Evolutionary conservation across 2,329 filamentous ascomycete species (phyloP).

Genomic region (Nemania bipapillata): DNA sequence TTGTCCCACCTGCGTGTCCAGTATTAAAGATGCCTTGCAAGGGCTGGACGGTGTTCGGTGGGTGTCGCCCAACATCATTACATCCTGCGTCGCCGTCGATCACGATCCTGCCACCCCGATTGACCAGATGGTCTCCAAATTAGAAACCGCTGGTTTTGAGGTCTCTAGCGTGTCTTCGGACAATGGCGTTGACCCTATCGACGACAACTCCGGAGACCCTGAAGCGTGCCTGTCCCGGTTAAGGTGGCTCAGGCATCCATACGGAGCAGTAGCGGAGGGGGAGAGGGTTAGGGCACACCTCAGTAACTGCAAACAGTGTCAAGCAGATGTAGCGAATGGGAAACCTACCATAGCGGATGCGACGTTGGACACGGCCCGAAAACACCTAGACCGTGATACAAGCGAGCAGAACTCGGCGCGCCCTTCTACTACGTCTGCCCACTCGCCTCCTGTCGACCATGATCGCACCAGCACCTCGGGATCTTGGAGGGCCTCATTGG

Average conservation of each 20-base stretch:
- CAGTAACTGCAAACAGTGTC: constrained; percentile 58
- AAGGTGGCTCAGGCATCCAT: constrained; percentile 25
- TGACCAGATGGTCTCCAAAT: constrained; percentile 57
- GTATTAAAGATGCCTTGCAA: constrained; percentile 70
- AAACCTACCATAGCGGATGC: constrained; percentile 1
- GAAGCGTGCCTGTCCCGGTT: constrained; percentile 40
- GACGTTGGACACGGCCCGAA: constrained; percentile 24
- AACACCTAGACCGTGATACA: constrained; percentile 41
- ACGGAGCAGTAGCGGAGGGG: constrained; percentile 32
- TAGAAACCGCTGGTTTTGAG: constrained; percentile 69
- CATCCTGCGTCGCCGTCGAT: constrained; percentile 67
- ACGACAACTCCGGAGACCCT: constrained; percentile 35
- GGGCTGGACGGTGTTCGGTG: constrained; percentile 60
- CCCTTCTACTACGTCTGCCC: constrained; percentile 48
- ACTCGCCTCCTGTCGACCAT: constrained; percentile 30
- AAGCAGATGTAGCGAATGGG: constrained; percentile 40
- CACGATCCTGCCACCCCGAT: constrained; percentile 62
- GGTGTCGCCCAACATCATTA: constrained; percentile 76
- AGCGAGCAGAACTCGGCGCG: constrained; percentile 58
- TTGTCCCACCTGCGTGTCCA: constrained; percentile 77
- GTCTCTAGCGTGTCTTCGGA: constrained; percentile 61
- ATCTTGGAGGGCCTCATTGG: constrained; percentile 53
- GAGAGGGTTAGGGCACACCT: constrained; percentile 53
- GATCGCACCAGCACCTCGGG: constrained; percentile 11
- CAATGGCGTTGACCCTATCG: constrained; percentile 47